These are phyloP conservation scores for Mallotus nudiflorus DNA, from an alignment of 345 rosid species.

Conservation along the genomic window DNA sequence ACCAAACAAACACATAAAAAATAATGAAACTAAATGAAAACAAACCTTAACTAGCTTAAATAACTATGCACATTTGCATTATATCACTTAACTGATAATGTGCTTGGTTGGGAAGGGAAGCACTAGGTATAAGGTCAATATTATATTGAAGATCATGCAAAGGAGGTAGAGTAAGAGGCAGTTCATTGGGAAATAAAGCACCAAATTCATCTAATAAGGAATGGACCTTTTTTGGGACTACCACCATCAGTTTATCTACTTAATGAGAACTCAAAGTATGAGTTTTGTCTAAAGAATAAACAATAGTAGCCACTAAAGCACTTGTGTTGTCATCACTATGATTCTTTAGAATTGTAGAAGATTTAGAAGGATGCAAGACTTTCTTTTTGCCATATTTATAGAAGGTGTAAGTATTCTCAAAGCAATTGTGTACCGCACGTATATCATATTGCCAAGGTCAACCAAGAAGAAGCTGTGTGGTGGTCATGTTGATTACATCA, in stretches of 20 bases:
- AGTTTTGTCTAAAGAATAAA: not conserved
- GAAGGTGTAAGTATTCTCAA: constrained; percentile 1
- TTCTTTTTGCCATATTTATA: constrained; percentile 1
- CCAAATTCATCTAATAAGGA: constrained; percentile 2
- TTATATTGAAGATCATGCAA: constrained; percentile 4
- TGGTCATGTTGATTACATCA: not conserved
- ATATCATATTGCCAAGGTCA: constrained; percentile 1
- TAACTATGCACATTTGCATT: no score
- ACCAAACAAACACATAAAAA: no score
- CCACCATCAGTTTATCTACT: not conserved
- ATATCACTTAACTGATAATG: constrained; percentile 8
- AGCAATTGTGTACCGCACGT: constrained; percentile 1
- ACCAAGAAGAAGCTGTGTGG: constrained; percentile 1
- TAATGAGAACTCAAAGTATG: constrained; percentile 5
- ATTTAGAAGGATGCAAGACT: constrained; percentile 3
- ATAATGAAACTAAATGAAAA: no score
- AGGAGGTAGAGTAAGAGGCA: not conserved
- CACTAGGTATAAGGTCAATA: constrained; percentile 9
- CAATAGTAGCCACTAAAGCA: not conserved
- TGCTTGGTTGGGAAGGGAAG: constrained; percentile 7
- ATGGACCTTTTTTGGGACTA: not conserved
- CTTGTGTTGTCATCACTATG: constrained; percentile 5
- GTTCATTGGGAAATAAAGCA: not conserved
- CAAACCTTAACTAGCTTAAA: no score
- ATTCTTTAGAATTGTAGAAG: not conserved